Conservation (phyloP, 2,329 filamentous ascomycete genomes). For the Coniochaeta sp. region DNA sequence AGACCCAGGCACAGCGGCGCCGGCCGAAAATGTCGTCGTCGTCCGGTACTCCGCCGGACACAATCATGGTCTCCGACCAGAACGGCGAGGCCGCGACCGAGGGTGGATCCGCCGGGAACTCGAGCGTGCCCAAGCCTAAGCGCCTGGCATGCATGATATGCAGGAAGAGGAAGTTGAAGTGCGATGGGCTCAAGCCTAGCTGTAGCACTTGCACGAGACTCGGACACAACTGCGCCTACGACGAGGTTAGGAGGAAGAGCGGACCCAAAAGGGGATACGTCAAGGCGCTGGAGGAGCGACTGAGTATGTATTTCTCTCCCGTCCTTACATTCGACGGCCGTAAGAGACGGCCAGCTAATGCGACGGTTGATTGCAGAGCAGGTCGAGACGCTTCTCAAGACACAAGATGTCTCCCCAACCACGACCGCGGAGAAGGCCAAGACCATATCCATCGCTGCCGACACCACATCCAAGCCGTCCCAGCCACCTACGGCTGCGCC, state of each 20-base stretch:
- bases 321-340: neutral
- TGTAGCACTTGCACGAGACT: slow-evolving; percentile 86
- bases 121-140: slow-evolving; percentile 69
- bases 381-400: slow-evolving; percentile 85
- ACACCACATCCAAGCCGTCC: slow-evolving; percentile 19
- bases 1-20: neutral
- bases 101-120: slow-evolving; percentile 30
- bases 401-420: slow-evolving; percentile 49
- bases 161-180: slow-evolving; percentile 83
- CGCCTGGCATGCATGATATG: slow-evolving; percentile 93
- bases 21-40: slow-evolving; percentile 16
- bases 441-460: slow-evolving; percentile 22
- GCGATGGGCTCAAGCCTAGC: slow-evolving; percentile 75
- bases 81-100: slow-evolving; percentile 7
- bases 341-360: slow-evolving; percentile 6
- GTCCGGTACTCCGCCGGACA: slow-evolving; percentile 18
- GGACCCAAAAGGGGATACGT: slow-evolving; percentile 92
- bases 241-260: slow-evolving; percentile 89
- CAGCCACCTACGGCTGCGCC: slow-evolving; percentile 23
- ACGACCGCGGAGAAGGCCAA: slow-evolving; percentile 25
- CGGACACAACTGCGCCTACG: slow-evolving; percentile 81
- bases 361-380: slow-evolving; percentile 52
- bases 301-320: slow-evolving; percentile 58
- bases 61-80: slow-evolving; percentile 18
- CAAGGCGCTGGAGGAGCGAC: slow-evolving; percentile 83